phyloP scores from a whole-genome alignment of 306 rosid genomes.

The Purshia tridentata region DNA sequence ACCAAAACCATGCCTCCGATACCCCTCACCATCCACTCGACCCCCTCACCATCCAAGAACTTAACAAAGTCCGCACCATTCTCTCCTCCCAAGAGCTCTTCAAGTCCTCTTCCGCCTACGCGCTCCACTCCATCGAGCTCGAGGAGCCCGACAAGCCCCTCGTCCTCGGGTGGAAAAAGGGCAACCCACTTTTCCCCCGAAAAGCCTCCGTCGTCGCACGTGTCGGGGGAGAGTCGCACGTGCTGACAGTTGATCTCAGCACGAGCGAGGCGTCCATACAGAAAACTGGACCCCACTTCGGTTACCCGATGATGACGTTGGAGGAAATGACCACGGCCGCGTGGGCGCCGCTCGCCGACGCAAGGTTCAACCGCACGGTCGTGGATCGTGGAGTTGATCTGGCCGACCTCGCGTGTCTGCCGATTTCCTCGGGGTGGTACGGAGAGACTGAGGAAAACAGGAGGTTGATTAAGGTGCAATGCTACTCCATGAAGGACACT shows the following conservation, averaged over 20 bases:
- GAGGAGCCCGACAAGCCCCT: slow-evolving; percentile 64
- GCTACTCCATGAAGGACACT: slow-evolving; percentile 65
- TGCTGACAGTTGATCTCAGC: slow-evolving; percentile 52
- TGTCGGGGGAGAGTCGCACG: slow-evolving; percentile 32
- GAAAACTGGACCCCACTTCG: slow-evolving; percentile 31
- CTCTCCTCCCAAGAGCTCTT: slow-evolving; percentile 54
- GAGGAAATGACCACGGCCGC: slow-evolving; percentile 58
- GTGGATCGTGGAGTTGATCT: slow-evolving; percentile 53
- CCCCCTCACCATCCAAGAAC: slow-evolving; percentile 68
- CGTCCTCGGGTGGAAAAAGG: slow-evolving; percentile 55
- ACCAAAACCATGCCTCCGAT: slow-evolving; percentile 35
- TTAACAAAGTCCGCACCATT: slow-evolving; percentile 46
- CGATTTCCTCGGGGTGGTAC: slow-evolving; percentile 78
- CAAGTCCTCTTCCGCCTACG: slow-evolving; percentile 29
- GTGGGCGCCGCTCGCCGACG: slow-evolving; percentile 42
- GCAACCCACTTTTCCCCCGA: slow-evolving; percentile 46
- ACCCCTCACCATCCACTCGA: slow-evolving; percentile 83
- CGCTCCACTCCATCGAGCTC: slow-evolving; percentile 57
- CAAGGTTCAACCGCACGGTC: slow-evolving; percentile 59
- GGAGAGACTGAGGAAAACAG: slow-evolving; percentile 49
- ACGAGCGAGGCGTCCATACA: slow-evolving; percentile 27
- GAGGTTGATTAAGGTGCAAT: slow-evolving; percentile 75
- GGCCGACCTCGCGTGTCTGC: slow-evolving; percentile 63
- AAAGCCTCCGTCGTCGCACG: slow-evolving; percentile 58
- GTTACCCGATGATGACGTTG: slow-evolving; percentile 63